Evolutionary conservation across 139 green algal genomes (phyloP).

Genomic region (Coelastrella sp.): DNA sequence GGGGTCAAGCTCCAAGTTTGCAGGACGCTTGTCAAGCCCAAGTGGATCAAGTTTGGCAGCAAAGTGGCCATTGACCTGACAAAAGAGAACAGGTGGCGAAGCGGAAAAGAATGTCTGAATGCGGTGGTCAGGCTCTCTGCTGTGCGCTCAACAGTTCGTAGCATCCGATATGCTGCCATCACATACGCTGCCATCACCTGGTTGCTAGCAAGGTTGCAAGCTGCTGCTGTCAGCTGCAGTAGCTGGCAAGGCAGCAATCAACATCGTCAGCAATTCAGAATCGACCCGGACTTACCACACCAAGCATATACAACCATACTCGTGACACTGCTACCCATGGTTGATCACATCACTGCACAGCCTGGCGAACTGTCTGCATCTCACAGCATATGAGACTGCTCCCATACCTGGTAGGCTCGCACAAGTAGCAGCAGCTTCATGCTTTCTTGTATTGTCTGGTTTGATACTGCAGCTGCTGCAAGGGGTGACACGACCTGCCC

Average conservation of each 20-base stretch:
- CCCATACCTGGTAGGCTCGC: slow-evolving; percentile 92
- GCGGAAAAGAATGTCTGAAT: too few species aligned
- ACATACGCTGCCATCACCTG: too few species aligned
- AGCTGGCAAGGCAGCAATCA: too few species aligned
- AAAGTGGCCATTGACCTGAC: slow-evolving; percentile 90
- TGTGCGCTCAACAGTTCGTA: too few species aligned
- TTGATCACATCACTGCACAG: too few species aligned
- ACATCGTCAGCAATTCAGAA: background rate
- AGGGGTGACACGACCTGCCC: slow-evolving; percentile 76
- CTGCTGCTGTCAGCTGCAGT: too few species aligned
- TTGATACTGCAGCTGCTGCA: slow-evolving; percentile 80
- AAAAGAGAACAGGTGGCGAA: background rate
- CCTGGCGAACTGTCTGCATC: too few species aligned
- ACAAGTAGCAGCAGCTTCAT: slow-evolving; percentile 90
- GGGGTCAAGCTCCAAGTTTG: slow-evolving; percentile 85
- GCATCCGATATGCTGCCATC: too few species aligned
- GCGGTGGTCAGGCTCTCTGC: too few species aligned
- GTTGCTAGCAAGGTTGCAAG: background rate
- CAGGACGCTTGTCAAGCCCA: slow-evolving; percentile 73
- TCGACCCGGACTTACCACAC: background rate
- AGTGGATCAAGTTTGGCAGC: slow-evolving; percentile 94
- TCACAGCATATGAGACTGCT: too few species aligned
- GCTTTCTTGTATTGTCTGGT: slow-evolving; percentile 94
- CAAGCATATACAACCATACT: too few species aligned
- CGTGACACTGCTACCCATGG: too few species aligned